phyloP scores from a whole-genome alignment of 768 basidiomycete species.

The Psilocybe tampanensis region DNA sequence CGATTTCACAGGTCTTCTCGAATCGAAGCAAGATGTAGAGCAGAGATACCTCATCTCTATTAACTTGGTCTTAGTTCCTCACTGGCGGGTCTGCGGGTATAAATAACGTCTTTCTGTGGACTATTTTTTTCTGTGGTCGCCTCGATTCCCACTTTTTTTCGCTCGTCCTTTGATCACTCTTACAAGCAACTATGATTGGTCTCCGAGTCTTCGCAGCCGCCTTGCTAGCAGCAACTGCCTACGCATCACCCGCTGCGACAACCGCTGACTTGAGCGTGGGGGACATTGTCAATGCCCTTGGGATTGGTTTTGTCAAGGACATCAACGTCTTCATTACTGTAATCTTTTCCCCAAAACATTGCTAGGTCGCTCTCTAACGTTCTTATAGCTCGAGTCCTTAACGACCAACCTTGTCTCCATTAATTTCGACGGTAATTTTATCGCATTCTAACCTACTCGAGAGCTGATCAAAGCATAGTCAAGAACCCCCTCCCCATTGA shows the following conservation, averaged over 20 bases:
- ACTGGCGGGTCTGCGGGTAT: background rate
- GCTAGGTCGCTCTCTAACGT: background rate
- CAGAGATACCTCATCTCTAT: background rate
- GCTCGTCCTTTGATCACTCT: background rate
- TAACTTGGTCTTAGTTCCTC: background rate
- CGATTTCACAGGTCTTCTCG: background rate
- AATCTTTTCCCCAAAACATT: constrained; percentile 5
- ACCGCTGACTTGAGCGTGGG: constrained; percentile 10
- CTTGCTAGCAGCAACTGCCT: background rate
- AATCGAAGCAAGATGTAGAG: background rate
- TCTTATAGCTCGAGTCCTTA: constrained; percentile 37
- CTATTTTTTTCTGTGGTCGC: background rate
- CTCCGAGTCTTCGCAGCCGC: constrained; percentile 2
- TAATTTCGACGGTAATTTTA: constrained; percentile 35
- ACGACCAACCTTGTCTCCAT: constrained; percentile 36
- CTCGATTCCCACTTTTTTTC: background rate
- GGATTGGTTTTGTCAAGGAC: constrained; percentile 40
- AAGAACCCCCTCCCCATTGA: constrained; percentile 48
- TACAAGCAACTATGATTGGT: constrained; percentile 4
- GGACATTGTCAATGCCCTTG: constrained; percentile 39
- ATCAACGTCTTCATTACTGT: constrained; percentile 44
- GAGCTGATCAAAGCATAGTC: constrained; percentile 23
- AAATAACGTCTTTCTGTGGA: background rate
- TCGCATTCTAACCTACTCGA: background rate
- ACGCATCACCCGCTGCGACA: constrained; percentile 1